Conservation (phyloP, 768 basidiomycete species). For the Lactifluus subvellereus region DNA sequence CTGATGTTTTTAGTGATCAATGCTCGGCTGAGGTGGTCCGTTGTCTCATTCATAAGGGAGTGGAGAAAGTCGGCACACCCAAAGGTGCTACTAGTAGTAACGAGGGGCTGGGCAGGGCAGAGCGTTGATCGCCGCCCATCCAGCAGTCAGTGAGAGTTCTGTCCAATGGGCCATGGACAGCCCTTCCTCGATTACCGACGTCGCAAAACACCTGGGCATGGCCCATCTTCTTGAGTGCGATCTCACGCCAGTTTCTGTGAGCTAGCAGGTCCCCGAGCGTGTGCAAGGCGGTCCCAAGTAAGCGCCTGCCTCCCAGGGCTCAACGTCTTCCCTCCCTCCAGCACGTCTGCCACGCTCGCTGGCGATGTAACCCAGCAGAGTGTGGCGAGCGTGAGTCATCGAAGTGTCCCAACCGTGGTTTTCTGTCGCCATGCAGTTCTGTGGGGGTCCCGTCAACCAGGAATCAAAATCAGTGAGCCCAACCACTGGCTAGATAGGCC, state of each 20-base stretch:
- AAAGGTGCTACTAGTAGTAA: constrained; percentile 67
- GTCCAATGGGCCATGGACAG: background rate
- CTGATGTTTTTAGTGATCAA: constrained; percentile 37
- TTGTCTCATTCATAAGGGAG: constrained; percentile 59
- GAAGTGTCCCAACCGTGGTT: constrained; percentile 66
- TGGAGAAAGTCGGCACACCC: constrained; percentile 64
- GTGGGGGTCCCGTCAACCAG: background rate
- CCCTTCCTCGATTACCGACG: constrained; percentile 56
- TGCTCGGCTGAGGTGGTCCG: constrained; percentile 55
- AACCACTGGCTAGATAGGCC: constrained; percentile 32
- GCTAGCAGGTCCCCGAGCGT: constrained; percentile 72
- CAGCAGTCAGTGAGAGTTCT: background rate
- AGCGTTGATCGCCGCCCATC: constrained; percentile 38
- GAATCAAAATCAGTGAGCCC: background rate
- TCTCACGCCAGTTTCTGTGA: constrained; percentile 77
- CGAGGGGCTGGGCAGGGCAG: constrained; percentile 53
- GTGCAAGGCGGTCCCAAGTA: constrained; percentile 63
- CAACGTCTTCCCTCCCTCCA: constrained; percentile 45
- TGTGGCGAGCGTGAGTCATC: constrained; percentile 58
- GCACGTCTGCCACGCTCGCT: constrained; percentile 56
- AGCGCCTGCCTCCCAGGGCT: constrained; percentile 62
- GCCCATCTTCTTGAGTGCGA: constrained; percentile 64
- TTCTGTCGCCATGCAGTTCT: constrained; percentile 79
- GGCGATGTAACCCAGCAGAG: constrained; percentile 63
- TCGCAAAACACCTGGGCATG: constrained; percentile 70